Conservation (phyloP, 1,284 basidiomycete species). For the Apiotrichum sp. region DNA sequence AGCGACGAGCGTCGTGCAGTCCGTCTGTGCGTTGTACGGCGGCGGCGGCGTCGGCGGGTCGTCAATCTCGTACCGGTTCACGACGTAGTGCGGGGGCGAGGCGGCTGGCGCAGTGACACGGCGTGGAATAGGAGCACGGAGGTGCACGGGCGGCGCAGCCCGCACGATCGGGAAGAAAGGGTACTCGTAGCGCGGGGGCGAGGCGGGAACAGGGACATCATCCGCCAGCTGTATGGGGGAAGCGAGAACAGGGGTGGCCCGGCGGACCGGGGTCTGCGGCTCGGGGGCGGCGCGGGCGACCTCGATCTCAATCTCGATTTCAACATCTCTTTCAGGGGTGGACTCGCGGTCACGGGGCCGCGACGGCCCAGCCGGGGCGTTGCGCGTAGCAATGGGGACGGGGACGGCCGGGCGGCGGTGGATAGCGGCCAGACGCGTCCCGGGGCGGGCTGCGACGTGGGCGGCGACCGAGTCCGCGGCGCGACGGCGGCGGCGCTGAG, state of each 20-base stretch:
- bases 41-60: slow-evolving; percentile 33
- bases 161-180: slow-evolving; percentile 10
- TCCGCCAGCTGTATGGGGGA: not conserved
- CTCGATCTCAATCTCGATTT: too few species aligned
- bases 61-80: slow-evolving; percentile 1
- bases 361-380: too few species aligned
- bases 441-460: not conserved
- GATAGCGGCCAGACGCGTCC: not conserved
- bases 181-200: slow-evolving; percentile 14
- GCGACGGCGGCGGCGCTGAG: not conserved
- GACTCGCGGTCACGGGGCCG: too few species aligned
- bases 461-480: not conserved
- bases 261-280: too few species aligned
- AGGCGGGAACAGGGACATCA: not conserved
- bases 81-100: not conserved
- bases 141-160: not conserved
- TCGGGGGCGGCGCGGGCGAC: too few species aligned
- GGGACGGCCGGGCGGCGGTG: not conserved
- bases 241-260: not conserved
- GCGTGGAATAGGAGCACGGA: not conserved
- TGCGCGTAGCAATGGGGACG: not conserved
- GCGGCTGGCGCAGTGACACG: not conserved
- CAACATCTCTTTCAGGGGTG: too few species aligned
- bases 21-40: slow-evolving; percentile 37
- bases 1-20: slow-evolving; percentile 24